phyloP scores from a whole-genome alignment of 2,329 filamentous ascomycete species.

The Ophioceras dolichostomum region DNA sequence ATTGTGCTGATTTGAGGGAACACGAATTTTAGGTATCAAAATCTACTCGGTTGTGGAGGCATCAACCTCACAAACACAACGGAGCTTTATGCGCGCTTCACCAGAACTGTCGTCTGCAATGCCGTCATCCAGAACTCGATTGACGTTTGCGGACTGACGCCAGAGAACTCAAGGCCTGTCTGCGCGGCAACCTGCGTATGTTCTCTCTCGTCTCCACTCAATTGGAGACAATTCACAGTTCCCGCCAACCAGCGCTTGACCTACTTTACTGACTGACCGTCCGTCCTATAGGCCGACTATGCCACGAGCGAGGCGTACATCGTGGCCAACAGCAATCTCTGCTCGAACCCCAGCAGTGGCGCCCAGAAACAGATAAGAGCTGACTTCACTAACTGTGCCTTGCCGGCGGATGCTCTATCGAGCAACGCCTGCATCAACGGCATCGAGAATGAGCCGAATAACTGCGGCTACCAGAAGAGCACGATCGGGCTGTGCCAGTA shows the following conservation, averaged over 20 bases:
- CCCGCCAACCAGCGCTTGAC: too few species aligned
- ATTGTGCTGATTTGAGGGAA: neutral
- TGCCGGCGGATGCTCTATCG: conserved; percentile 69
- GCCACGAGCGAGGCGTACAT: conserved; percentile 84
- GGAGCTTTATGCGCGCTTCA: conserved; percentile 84
- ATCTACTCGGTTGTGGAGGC: conserved; percentile 65
- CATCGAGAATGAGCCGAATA: conserved; percentile 65
- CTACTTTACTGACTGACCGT: too few species aligned
- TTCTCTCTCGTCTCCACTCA: too few species aligned
- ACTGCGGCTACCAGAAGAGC: conserved; percentile 73
- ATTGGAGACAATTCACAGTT: too few species aligned
- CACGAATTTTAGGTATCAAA: conserved; percentile 54
- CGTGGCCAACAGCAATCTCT: conserved; percentile 60
- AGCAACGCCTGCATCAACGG: conserved; percentile 62
- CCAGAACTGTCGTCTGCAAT: conserved; percentile 86
- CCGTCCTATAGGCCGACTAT: conserved; percentile 59
- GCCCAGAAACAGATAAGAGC: conserved; percentile 71
- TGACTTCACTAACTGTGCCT: conserved; percentile 81
- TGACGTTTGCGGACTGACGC: conserved; percentile 50
- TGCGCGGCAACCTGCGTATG: conserved; percentile 83
- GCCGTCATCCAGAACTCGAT: conserved; percentile 85
- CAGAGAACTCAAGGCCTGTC: conserved; percentile 56
- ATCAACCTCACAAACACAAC: conserved; percentile 69
- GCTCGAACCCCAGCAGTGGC: conserved; percentile 51
- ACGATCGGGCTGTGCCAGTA: conserved; percentile 74